phyloP scores from a whole-genome alignment of 805 yeast genomes.

The Candida verbasci region DNA sequence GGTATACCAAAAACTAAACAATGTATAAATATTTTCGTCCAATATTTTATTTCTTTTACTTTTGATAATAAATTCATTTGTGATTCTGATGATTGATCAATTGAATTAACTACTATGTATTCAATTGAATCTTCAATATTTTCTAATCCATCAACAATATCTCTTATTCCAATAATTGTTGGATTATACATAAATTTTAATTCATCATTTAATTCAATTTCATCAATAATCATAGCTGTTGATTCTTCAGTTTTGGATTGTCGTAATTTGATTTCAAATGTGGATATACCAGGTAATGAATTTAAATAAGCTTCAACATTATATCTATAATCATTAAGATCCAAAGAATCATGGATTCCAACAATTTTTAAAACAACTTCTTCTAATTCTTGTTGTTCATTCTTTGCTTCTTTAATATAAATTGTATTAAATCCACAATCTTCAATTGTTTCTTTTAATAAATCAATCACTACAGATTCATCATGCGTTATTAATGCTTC shows the following conservation, averaged over 20 bases:
- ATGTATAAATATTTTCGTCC: constrained; percentile 56
- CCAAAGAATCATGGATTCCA: constrained; percentile 26
- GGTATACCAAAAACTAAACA: constrained; percentile 61
- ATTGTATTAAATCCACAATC: constrained; percentile 40
- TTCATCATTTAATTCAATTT: constrained; percentile 22
- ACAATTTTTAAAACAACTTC: constrained; percentile 25
- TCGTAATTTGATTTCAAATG: constrained; percentile 11
- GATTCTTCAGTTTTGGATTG: background rate
- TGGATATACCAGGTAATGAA: constrained; percentile 25
- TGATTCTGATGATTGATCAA: constrained; percentile 52
- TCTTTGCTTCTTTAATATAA: background rate
- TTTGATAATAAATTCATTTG: constrained; percentile 70
- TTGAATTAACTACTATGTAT: constrained; percentile 42
- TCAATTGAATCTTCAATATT: constrained; percentile 48
- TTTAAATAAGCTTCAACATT: constrained; percentile 37
- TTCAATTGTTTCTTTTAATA: constrained; percentile 44
- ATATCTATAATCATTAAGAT: constrained; percentile 27
- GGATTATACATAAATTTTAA: constrained; percentile 47
- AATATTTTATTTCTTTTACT: constrained; percentile 64
- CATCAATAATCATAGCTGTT: constrained; percentile 5
- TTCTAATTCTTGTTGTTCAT: constrained; percentile 20
- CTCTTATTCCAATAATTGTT: constrained; percentile 55
- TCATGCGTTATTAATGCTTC: constrained; percentile 24
- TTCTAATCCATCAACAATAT: constrained; percentile 43
- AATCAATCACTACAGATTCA: constrained; percentile 10